phyloP scores from a whole-genome alignment of 169 alveolate genomes.

The Plasmodium fragile region DNA sequence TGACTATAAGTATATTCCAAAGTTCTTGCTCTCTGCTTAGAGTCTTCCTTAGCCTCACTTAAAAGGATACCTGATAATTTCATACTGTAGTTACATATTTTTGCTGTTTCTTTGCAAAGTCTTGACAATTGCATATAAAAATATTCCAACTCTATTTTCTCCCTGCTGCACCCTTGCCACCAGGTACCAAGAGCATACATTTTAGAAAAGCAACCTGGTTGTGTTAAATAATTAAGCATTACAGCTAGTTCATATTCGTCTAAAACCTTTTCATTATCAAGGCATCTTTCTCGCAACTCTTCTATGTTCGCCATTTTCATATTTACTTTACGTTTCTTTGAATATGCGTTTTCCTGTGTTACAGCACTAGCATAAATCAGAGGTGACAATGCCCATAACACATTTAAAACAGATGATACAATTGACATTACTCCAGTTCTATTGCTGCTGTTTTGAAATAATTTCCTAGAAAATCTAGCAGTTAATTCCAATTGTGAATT shows the following conservation, averaged over 20 bases:
- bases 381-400: neutral
- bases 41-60: neutral
- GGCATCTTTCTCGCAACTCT: neutral
- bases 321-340: neutral
- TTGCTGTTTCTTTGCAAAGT: neutral
- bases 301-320: neutral
- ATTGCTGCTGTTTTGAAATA: neutral
- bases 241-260: neutral
- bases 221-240: neutral
- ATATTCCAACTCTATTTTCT: neutral
- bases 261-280: neutral
- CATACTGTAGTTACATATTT: neutral
- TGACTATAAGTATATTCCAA: neutral
- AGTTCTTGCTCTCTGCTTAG: neutral
- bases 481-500: neutral
- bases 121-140: neutral
- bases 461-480: neutral
- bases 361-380: neutral
- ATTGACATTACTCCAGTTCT: neutral
- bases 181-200: neutral
- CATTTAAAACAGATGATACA: neutral
- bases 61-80: neutral
- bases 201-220: neutral
- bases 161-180: neutral
- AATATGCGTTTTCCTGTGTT: neutral